Base-by-base conservation (phyloP, 2,329 filamentous ascomycete genomes). In the Alternaria tenuissima region DNA sequence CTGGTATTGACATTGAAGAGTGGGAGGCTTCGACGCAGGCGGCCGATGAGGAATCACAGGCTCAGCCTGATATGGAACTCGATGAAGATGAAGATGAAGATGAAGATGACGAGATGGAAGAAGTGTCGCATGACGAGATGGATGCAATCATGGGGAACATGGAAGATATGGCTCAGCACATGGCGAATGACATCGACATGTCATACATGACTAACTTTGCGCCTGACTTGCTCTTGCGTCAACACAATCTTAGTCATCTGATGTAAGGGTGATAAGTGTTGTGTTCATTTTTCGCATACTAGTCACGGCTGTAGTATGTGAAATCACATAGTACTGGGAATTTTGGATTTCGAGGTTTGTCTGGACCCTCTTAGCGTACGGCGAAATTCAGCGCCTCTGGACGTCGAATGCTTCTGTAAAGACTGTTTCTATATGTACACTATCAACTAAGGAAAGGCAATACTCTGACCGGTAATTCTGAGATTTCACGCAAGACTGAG, bases 201-300 rank as follows among this genome's bases (percentile, higher is more conserved):
- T 57, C 54, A 18, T 71, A 64, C 39, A 56, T 69, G 62, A 59
- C 55, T 5, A 71, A 69, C n/a, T 69, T 71, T 30, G 67, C 67
- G 14, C 68, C 68, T 26, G 61, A 62, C 3, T 26, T 71, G 46
- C 26, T 71, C 20, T 48, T 67, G 20, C 34, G n/a, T 48, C 41
- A 53, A 9, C 55, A 63, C 22, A 39, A 63, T 22, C 44, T 67
- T 30, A 55, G 49, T 30, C 60, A 63, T 20, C 20, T 60, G 11
- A 18, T 42, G 20, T 67, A 32, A 60, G 22, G 20, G 38, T 14
- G 12, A 14, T 22, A 3, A 24, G 11, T 16, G 18, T 28, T 12
- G 41, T 32, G 18, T 26, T 14, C 26, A 26, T 26, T 12, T 43
- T 26, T 16, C 39, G 12, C n/a, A 48, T 18, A 28, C 4, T 14